Base-by-base conservation (phyloP, 306 rosid genomes). In the Begonia fuchsioides region DNA sequence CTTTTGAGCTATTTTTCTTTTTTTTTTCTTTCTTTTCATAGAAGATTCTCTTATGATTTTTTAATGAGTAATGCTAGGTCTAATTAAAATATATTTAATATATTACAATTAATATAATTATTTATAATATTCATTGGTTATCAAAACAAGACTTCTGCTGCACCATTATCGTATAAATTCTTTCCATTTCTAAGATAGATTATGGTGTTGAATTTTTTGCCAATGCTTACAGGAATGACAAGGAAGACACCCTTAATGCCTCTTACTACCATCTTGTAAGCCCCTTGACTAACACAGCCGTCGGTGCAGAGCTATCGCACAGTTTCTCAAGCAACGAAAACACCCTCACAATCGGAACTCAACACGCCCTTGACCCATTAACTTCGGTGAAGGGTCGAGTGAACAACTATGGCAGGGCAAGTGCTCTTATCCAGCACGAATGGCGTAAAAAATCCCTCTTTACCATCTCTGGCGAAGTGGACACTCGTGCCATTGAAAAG, bases 261-360 rank as follows among this genome's bases (percentile, higher is more conserved):
- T 76, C 95, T 3, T 90, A 85, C 65, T 79, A 76, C 77, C 95
- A 84, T 59, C 55, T 53, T 32, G 87, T 90, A 10, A 84, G 77
- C 69, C 97, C 84, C 5, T 59, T 90, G 50, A 79, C 92, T 44
- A 79, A 52, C 76, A 90, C 97, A 39, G 95, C 85, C 1, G 95
- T 90, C 26, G 95, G 97, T 15, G 95, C 95, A 2, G 95, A 84
- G 82, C 60, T 90, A 44, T 72, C 92, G 0, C 97, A 85, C 41
- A 66, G 68, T 76, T 84, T 90, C 58, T 72, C 92, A 3, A 75
- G 74, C 79, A 84, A 81, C 0, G 87, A 81, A 44, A 84, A 84
- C 53, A 51, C 68, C 0, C 83, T 90, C 59, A 79, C 92, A 13
- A 67, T 90, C 1, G 97, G 97, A 54, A 72, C 95, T 15, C 85